Evolutionary conservation across 257 asterid species (phyloP).

Genomic region (Plectranthus barbatus): DNA sequence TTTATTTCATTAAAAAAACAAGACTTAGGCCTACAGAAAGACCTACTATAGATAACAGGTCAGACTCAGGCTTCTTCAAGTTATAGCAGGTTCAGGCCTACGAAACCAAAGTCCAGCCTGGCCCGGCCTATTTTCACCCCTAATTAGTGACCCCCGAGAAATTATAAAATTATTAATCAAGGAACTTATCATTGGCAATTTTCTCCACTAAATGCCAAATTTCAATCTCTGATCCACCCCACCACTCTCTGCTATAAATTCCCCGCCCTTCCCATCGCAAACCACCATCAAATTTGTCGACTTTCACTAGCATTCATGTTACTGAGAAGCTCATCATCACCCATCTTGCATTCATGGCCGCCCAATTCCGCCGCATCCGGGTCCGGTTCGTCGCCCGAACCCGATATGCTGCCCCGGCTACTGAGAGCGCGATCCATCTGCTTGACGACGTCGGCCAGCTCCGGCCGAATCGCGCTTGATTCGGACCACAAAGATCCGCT

Average conservation of each 20-base stretch:
- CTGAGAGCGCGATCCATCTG: slow-evolving; percentile 37
- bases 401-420: slow-evolving; percentile 34
- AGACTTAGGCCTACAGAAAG: too few relatives aligned
- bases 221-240: neutral
- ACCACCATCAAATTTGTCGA: neutral
- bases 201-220: neutral
- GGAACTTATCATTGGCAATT: neutral
- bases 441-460: slow-evolving; percentile 18
- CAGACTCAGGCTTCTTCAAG: too few relatives aligned
- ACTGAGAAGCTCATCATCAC: slow-evolving; percentile 55
- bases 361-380: slow-evolving; percentile 29
- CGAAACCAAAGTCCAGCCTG: too few relatives aligned
- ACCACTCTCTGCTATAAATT: neutral
- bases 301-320: too few relatives aligned
- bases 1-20: too few relatives aligned
- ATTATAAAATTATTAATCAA: too few relatives aligned
- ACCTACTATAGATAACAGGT: too few relatives aligned
- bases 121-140: neutral
- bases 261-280: neutral
- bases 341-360: slow-evolving; percentile 47
- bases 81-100: too few relatives aligned
- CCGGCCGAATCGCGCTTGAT: slow-evolving; percentile 16
- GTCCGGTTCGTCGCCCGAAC: slow-evolving; percentile 33
- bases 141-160: too few relatives aligned
- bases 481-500: slow-evolving; percentile 29